Evolutionary conservation across 2,329 filamentous ascomycete genomes (phyloP).

Genomic region (Scytalidium sp.): DNA sequence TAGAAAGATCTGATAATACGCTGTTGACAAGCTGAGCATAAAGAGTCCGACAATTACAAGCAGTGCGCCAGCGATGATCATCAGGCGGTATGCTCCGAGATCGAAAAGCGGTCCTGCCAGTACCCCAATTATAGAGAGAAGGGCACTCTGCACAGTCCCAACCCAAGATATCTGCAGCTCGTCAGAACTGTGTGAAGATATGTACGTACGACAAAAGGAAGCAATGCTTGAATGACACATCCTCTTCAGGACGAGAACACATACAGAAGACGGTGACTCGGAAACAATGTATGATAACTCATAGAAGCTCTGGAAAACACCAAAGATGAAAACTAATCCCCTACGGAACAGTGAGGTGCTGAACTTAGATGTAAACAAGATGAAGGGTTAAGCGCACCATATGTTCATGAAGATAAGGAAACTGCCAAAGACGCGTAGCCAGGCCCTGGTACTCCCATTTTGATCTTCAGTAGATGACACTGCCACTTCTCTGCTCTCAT

Average conservation of each 20-base stretch:
- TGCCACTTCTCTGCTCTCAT: not conserved
- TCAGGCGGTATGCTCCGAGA: slow-evolving; percentile 21
- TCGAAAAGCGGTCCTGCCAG: slow-evolving; percentile 61
- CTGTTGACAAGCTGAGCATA: not conserved
- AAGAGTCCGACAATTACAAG: not conserved
- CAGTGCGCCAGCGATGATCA: not conserved
- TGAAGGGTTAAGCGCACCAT: not conserved
- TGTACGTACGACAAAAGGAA: not conserved
- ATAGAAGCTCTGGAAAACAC: slow-evolving; percentile 55
- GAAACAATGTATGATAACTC: slow-evolving; percentile 39
- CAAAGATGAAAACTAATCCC: slow-evolving; percentile 42
- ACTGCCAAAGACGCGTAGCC: slow-evolving; percentile 6
- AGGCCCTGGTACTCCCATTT: slow-evolving; percentile 9
- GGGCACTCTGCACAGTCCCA: slow-evolving; percentile 48
- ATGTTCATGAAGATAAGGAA: slow-evolving; percentile 9
- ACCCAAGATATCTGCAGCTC: slow-evolving; percentile 49
- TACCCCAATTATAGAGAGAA: slow-evolving; percentile 48
- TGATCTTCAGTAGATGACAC: not conserved
- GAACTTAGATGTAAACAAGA: not conserved
- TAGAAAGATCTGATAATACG: not conserved
- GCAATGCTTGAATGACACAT: not conserved
- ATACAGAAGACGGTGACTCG: slow-evolving; percentile 42
- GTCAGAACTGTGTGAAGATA: not conserved
- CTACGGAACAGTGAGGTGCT: not conserved
- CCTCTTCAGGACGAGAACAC: not conserved